Base-by-base conservation (phyloP, 371 early-diverging fungal genomes). In the Choanephora cucurbitarum region DNA sequence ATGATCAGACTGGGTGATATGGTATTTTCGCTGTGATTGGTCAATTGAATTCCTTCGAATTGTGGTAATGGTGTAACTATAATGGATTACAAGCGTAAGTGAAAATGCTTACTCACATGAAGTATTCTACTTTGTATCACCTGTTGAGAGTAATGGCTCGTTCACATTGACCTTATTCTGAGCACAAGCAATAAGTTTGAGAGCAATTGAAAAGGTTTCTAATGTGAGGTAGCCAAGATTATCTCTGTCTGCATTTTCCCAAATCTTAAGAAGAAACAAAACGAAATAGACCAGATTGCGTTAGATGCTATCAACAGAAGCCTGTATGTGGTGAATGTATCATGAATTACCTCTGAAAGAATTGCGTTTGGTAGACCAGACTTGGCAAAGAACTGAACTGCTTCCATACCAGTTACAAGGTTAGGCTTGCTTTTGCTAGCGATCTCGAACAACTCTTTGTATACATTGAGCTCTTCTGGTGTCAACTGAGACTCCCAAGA, bases 331-430 rank as follows among this genome's bases (percentile, higher is more conserved):
- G 7, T 28, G 7, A 28, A 7, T 28, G 28, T 28, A 7, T 5
- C 7, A 28, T 28, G 5, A 28, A 28, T 58, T 79, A 85, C 90
- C 79, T 88, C 79, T 42, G 86, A 83, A 18, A 94, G 75, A 9
- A 75, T 61, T 9, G 66, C 62, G 24, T 84, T 80, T 0, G 89
- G 71, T 0, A 95, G 73, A 15, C 81, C 77, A 8, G 91, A 91
- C 63, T 86, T 89, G 45, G 80, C 80, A 69, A 93, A 82, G 63
- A 94, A 92, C 8, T 83, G 81, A 11, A 90, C 92, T 15, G 92
- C 92, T 50, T 81, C 79, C 18, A 77, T 63, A 11, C 93, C 89
- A 15, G 76, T 75, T 15, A 95, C 71, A 24, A 74, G 55, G 5
- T 87, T 87, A 24, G 78, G 77, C 31, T 77, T 73, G n/a, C 73